Base-by-base conservation (phyloP, 2,329 filamentous ascomycete species). In the Nothomitra cinnamomea region DNA sequence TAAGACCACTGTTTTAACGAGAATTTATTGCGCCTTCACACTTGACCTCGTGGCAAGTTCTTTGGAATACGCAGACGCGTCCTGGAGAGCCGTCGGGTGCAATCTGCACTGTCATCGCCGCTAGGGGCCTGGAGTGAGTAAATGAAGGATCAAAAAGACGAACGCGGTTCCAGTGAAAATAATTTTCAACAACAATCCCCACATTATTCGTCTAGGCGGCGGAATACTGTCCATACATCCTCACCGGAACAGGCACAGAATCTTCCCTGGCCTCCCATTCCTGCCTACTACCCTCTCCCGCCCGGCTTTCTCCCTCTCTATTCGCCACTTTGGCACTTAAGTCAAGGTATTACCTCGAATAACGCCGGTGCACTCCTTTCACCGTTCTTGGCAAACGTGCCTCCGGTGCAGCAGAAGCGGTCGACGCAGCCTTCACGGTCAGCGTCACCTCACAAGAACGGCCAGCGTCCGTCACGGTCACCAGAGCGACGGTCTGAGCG, bases 181-280 rank as follows among this genome's bases (percentile, higher is more conserved):
- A 49, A 12, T 49, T 15, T 24, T 49, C 45, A 49, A 15, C 45
- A 49, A 15, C 45, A 53, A 21, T 25, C 52, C 22, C 22, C 38
- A 32, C 52, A 53, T 24, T 15, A 49, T 12, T 36, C 52, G 17
- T 53, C 52, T 10, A 53, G 32, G 22, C 38, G 52, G 21, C 24
- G 52, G n/a, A 53, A 53, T 21, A 53, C 52, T 7, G 52, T 53
- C 6, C 52, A 53, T 21, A 24, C 52, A n/a, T 22, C 52, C 25
- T 47, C 52, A 17, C 40, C 45, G 38, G 52, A 36, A 32, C 52
- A 22, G n/a, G 13, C 42, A 15, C 19, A 24, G 52, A 53, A 42
- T 47, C 10, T 32, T 25, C 35, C 36, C 36, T 53, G 52, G 52
- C 52, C 52, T 17, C 52, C 52, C 21, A 17, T 53, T 13, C 38